Percentiles rank a stretch among this genome's conserved stretches.
Evolutionary conservation across 208 protist species (phyloP).

Genomic region (Crithidia bombi): DNA sequence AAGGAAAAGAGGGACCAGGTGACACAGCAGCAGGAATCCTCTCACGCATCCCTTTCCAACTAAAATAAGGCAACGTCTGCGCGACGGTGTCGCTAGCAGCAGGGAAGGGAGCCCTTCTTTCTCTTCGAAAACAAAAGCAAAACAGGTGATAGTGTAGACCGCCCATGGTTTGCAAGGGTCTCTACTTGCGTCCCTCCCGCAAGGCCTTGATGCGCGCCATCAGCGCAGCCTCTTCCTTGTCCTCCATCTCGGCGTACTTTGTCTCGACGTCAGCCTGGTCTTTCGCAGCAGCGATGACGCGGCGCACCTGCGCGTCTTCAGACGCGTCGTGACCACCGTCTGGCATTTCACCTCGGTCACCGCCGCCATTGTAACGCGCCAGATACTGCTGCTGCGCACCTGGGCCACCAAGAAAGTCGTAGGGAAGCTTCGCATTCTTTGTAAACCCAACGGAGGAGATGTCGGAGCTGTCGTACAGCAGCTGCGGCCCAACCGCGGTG

Average conservation of each 20-base stretch:
- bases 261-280: conserved; percentile 60
- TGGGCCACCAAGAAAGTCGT: conserved; percentile 60
- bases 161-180: too few relatives aligned
- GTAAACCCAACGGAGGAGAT: conserved; percentile 79
- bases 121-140: background rate
- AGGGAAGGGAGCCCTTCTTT: too few relatives aligned
- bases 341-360: background rate
- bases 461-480: conserved; percentile 75
- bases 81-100: too few relatives aligned
- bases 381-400: conserved; percentile 34
- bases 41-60: too few relatives aligned
- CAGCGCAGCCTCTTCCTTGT: conserved; percentile 56
- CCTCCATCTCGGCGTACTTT: conserved; percentile 50
- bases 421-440: conserved; percentile 36
- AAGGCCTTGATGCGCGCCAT: conserved; percentile 56
- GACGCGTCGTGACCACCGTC: conserved; percentile 26
- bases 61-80: too few relatives aligned
- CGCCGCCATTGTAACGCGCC: conserved; percentile 1
- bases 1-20: too few relatives aligned
- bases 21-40: too few relatives aligned
- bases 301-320: conserved; percentile 54
- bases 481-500: conserved; percentile 49
- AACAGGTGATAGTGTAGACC: too few relatives aligned
- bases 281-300: conserved; percentile 43
- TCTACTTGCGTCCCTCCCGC: conserved; percentile 28